A percentile compares a stretch with the other conserved stretches of the same genome.
phyloP scores from a whole-genome alignment of 768 basidiomycete species.

The Russula sp. region DNA sequence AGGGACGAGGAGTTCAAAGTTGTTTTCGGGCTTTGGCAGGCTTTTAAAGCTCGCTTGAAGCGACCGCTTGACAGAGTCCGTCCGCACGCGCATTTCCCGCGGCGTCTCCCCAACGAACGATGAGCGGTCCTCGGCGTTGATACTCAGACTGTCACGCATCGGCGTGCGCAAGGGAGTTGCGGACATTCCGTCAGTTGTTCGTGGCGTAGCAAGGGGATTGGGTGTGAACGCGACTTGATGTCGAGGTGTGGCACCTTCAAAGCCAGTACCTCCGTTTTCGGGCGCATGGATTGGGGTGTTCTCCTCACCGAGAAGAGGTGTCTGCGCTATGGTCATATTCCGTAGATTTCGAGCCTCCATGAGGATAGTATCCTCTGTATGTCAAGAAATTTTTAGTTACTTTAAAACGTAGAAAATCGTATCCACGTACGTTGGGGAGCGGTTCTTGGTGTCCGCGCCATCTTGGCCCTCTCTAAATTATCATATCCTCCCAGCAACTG shows the following conservation, averaged over 20 bases:
- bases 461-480: constrained; percentile 76
- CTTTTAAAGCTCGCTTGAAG: constrained; percentile 76
- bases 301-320: constrained; percentile 92
- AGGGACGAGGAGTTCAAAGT: constrained; percentile 90
- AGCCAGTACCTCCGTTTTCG: constrained; percentile 80
- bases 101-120: constrained; percentile 62
- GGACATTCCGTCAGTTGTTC: constrained; percentile 36
- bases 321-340: constrained; percentile 89
- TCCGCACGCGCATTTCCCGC: constrained; percentile 60
- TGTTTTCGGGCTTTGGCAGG: constrained; percentile 92
- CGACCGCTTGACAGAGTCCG: constrained; percentile 62
- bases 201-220: constrained; percentile 89
- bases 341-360: constrained; percentile 93
- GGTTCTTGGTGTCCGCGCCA: constrained; percentile 92
- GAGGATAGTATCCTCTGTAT: constrained; percentile 91
- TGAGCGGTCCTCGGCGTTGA: constrained; percentile 68
- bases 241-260: constrained; percentile 91
- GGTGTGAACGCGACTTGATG: constrained; percentile 90
- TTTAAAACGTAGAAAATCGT: constrained; percentile 4
- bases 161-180: constrained; percentile 92
- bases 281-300: constrained; percentile 86
- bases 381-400: constrained; percentile 8
- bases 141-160: constrained; percentile 82
- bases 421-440: constrained; percentile 69
- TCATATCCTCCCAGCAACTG: constrained; percentile 89